Evolutionary conservation across 495 filamentous ascomycete genomes (phyloP).

Genomic region (Evernia prunastri): DNA sequence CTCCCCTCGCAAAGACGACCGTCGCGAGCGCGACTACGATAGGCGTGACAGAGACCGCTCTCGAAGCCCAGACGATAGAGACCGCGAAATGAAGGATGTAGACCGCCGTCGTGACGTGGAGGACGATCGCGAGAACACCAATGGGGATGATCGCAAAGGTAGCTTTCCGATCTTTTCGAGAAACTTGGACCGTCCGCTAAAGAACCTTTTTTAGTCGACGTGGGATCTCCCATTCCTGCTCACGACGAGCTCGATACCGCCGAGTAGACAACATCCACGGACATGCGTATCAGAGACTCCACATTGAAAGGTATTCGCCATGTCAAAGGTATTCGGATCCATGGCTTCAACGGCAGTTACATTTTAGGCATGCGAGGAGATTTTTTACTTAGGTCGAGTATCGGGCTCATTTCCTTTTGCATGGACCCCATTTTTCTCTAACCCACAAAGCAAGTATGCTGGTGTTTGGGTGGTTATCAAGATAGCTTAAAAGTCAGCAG

Average conservation of each 20-base stretch:
- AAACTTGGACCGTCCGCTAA: slow-evolving; percentile 17
- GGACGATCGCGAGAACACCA: slow-evolving; percentile 47
- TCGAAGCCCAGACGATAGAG: slow-evolving; percentile 56
- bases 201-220: slow-evolving; percentile 34
- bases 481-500: slow-evolving; percentile 17
- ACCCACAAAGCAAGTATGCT: slow-evolving; percentile 6
- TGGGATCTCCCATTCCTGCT: slow-evolving; percentile 72
- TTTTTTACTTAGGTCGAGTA: slow-evolving; percentile 12
- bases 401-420: slow-evolving; percentile 11
- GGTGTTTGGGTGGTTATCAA: slow-evolving; percentile 7
- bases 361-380: not conserved
- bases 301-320: not conserved
- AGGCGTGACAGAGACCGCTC: slow-evolving; percentile 63
- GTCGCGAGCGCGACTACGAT: slow-evolving; percentile 68
- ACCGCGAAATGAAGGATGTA: slow-evolving; percentile 64
- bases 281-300: not conserved
- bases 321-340: not conserved
- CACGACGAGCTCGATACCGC: slow-evolving; percentile 97
- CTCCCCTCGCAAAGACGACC: slow-evolving; percentile 86
- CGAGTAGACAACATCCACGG: slow-evolving; percentile 51
- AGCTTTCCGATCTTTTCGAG: slow-evolving; percentile 21
- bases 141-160: slow-evolving; percentile 82
- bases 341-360: not conserved
- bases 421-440: slow-evolving; percentile 4
- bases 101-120: slow-evolving; percentile 64